Conservation (phyloP, 2,329 filamentous ascomycete genomes). For the Dryadomyces sulphureus region DNA sequence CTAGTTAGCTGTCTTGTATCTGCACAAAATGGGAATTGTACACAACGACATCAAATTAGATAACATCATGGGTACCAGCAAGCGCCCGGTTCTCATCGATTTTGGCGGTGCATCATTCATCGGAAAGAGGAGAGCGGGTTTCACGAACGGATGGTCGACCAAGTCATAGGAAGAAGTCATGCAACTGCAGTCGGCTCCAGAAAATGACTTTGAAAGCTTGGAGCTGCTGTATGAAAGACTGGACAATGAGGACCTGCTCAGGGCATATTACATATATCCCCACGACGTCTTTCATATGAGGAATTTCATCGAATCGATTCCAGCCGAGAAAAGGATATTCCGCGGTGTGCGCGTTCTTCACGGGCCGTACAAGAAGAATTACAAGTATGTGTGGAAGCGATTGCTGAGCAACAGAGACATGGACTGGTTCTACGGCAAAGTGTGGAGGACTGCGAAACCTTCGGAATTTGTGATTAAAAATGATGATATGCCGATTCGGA, state of each 20-base stretch:
- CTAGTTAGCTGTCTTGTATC: not conserved
- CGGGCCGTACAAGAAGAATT: not conserved
- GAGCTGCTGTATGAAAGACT: not conserved
- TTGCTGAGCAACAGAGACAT: not conserved
- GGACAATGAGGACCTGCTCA: not conserved
- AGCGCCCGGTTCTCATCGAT: not conserved
- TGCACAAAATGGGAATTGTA: not conserved
- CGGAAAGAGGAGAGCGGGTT: not conserved
- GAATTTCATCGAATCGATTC: too few species aligned
- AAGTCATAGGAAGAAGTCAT: not conserved
- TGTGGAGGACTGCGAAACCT: too few species aligned
- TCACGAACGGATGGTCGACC: not conserved
- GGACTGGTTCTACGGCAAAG: not conserved
- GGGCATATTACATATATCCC: not conserved
- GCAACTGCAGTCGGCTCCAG: not conserved
- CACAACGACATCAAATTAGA: not conserved
- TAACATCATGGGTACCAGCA: not conserved
- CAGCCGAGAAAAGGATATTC: too few species aligned
- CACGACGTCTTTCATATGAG: too few species aligned
- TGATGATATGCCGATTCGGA: too few species aligned
- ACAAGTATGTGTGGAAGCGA: not conserved
- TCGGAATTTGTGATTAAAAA: too few species aligned
- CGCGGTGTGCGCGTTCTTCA: too few species aligned
- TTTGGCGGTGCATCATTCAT: not conserved
- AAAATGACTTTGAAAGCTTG: not conserved